phyloP scores from a whole-genome alignment of 2,329 filamentous ascomycete genomes.

The Colletotrichum sp. region DNA sequence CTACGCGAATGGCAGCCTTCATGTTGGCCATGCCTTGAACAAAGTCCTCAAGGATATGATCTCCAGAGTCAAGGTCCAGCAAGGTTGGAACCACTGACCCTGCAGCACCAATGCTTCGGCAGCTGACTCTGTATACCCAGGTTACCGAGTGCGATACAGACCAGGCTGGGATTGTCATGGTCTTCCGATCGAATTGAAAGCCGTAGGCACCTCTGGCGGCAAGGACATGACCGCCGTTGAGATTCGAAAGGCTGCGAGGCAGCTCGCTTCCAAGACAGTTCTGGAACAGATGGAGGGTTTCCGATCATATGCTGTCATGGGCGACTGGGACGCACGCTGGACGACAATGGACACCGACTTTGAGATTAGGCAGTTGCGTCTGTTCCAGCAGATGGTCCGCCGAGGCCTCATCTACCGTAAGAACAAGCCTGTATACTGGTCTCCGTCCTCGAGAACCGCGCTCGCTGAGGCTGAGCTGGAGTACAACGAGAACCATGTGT shows the following conservation, averaged over 20 bases:
- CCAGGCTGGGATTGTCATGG: constrained; percentile 99
- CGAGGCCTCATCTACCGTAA: constrained; percentile 77
- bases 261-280: constrained; percentile 72
- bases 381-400: constrained; percentile 78
- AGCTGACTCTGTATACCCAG: constrained; percentile 19
- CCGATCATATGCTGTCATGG: constrained; percentile 77
- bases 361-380: constrained; percentile 74
- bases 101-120: not conserved
- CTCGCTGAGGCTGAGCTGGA: constrained; percentile 86
- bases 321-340: constrained; percentile 79
- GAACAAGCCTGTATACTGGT: constrained; percentile 88
- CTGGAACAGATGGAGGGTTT: constrained; percentile 77
- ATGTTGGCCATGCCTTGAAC: constrained; percentile 94
- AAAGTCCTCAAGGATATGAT: constrained; percentile 98
- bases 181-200: constrained; percentile 95
- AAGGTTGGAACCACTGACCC: constrained; percentile 47
- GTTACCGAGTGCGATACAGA: constrained; percentile 77
- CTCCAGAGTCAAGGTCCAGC: constrained; percentile 77
- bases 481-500: constrained; percentile 77
- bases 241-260: constrained; percentile 67
- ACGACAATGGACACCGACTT: constrained; percentile 80
- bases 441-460: constrained; percentile 77
- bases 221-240: constrained; percentile 56
- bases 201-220: constrained; percentile 63
- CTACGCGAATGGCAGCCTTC: constrained; percentile 91